Percentiles rank a stretch among this genome's conserved stretches.
These are phyloP conservation scores for Salvia splendens DNA, from an alignment of 257 asterid species.

Conservation along the genomic window DNA sequence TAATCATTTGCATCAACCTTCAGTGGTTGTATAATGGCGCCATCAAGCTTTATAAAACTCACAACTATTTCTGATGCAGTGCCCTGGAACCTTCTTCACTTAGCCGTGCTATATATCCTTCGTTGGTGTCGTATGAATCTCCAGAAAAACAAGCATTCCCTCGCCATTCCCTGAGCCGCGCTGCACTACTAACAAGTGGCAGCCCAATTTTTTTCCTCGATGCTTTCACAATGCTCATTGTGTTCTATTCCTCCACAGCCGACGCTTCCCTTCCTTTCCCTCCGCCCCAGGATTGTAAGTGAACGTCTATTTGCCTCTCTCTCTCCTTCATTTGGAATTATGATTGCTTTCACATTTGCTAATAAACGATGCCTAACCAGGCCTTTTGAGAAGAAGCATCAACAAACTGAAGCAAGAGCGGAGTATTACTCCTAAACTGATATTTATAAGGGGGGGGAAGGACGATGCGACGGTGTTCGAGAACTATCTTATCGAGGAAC, in stretches of 20 bases:
- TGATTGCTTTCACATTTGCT: constrained; percentile 8
- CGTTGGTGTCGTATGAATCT: constrained; percentile 71
- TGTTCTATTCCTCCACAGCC: constrained; percentile 85
- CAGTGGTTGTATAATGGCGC: not conserved
- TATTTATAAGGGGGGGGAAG: constrained; percentile 75
- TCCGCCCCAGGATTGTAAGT: constrained; percentile 99
- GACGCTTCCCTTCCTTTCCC: constrained; percentile 91
- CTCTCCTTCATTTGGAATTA: not conserved
- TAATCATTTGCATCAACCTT: not conserved
- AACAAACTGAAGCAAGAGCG: constrained; percentile 92
- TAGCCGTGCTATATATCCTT: constrained; percentile 83
- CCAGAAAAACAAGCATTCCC: constrained; percentile 93
- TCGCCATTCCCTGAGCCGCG: constrained; percentile 98
- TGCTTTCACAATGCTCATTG: constrained; percentile 83
- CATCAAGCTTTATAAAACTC: constrained; percentile 21
- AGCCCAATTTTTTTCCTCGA: constrained; percentile 97
- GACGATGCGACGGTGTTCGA: constrained; percentile 88
- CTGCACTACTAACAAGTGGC: constrained; percentile 93
- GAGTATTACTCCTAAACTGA: constrained; percentile 79
- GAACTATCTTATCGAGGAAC: constrained; percentile 95
- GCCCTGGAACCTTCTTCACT: constrained; percentile 91
- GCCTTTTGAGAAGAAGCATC: constrained; percentile 75
- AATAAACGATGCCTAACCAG: constrained; percentile 39
- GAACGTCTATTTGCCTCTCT: constrained; percentile 5
- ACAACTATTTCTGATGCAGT: constrained; percentile 57